phyloP scores from a whole-genome alignment of 140 eudicot species.

The Cichorium intybus region DNA sequence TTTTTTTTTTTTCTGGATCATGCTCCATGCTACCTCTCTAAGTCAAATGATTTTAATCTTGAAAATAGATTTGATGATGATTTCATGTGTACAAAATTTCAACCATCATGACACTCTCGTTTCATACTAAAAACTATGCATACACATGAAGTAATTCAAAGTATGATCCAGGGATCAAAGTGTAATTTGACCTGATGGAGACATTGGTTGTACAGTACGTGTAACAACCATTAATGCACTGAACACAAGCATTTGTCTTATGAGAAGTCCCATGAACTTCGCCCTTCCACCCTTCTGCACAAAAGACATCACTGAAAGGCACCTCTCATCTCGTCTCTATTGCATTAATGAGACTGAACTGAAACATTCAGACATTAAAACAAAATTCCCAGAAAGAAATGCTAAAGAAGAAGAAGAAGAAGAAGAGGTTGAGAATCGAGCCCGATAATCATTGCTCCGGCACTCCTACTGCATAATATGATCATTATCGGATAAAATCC shows the following conservation, averaged over 20 bases:
- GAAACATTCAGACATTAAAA: slow-evolving; percentile 44
- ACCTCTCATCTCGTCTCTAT: slow-evolving; percentile 19
- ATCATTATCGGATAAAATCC: slow-evolving; percentile 16
- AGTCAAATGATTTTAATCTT: slow-evolving; percentile 38
- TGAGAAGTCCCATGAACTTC: slow-evolving; percentile 29
- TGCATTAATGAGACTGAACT: slow-evolving; percentile 39
- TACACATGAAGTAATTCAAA: neutral
- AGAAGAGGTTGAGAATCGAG: slow-evolving; percentile 10
- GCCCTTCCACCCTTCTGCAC: slow-evolving; percentile 11
- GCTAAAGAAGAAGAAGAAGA: slow-evolving; percentile 2
- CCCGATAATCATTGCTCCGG: slow-evolving; percentile 16
- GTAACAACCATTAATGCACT: slow-evolving; percentile 50
- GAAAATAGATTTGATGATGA: slow-evolving; percentile 39
- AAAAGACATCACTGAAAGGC: slow-evolving; percentile 44
- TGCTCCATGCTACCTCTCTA: slow-evolving; percentile 27
- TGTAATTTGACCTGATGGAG: slow-evolving; percentile 2
- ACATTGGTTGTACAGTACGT: slow-evolving; percentile 32
- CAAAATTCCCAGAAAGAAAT: slow-evolving; percentile 38
- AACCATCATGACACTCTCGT: neutral
- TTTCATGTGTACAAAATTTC: slow-evolving; percentile 14
- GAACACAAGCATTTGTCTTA: slow-evolving; percentile 38
- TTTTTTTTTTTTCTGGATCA: slow-evolving; percentile 31
- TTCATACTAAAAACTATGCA: slow-evolving; percentile 7
- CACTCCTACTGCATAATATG: slow-evolving; percentile 16
- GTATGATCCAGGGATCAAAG: slow-evolving; percentile 8